phyloP scores from a whole-genome alignment of 2,329 filamentous ascomycete species.

The Ascochyta clinopodiicola region DNA sequence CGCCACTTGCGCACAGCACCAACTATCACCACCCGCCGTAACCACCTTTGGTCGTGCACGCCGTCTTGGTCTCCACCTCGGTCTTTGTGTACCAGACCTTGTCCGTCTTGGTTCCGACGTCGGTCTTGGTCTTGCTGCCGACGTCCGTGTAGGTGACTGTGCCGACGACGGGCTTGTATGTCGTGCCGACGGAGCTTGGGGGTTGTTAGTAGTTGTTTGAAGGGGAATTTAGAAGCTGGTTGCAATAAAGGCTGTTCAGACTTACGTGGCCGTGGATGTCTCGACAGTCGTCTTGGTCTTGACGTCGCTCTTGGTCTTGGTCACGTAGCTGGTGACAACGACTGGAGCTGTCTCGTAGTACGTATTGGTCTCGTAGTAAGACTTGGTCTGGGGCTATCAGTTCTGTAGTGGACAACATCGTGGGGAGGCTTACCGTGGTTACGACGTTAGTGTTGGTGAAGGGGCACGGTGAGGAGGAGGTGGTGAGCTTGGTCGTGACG shows the following conservation, averaged over 20 bases:
- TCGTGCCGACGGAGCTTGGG: constrained; percentile 26
- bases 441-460: constrained; percentile 19
- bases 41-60: constrained; percentile 26
- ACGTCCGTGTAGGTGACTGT: constrained; percentile 22
- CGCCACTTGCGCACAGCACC: neutral
- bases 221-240: neutral
- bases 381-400: neutral
- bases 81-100: constrained; percentile 27
- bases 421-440: constrained; percentile 7
- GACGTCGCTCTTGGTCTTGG: constrained; percentile 19
- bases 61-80: constrained; percentile 24
- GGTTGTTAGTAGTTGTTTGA: neutral
- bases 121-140: constrained; percentile 13
- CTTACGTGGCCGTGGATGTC: constrained; percentile 28
- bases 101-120: constrained; percentile 25
- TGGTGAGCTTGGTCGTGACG: constrained; percentile 15
- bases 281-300: constrained; percentile 19
- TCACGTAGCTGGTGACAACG: constrained; percentile 22
- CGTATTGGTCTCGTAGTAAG: neutral
- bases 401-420: too few species aligned
- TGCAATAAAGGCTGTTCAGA: neutral
- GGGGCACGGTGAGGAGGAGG: constrained; percentile 18
- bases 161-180: constrained; percentile 23
- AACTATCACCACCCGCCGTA: constrained; percentile 13
- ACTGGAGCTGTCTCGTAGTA: neutral